phyloP scores from a whole-genome alignment of 1,284 basidiomycete genomes.

The Coniophora puteana region DNA sequence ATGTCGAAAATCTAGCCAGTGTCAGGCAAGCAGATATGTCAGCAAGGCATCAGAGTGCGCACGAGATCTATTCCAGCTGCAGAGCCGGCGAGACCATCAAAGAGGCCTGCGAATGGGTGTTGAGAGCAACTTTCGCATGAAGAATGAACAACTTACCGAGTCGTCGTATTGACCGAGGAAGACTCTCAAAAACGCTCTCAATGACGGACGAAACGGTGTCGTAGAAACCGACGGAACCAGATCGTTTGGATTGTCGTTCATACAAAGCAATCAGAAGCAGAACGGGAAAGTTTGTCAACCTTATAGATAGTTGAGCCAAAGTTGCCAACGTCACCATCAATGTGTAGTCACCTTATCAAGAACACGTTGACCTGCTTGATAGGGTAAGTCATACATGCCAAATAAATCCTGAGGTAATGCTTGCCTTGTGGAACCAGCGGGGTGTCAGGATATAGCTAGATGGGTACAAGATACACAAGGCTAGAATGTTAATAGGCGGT shows the following conservation, averaged over 20 bases:
- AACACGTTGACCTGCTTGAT: conserved; percentile 82
- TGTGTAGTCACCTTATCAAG: conserved; percentile 57
- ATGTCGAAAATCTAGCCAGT: conserved; percentile 73
- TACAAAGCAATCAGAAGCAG: conserved; percentile 78
- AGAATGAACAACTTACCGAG: conserved; percentile 49
- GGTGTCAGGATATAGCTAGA: conserved; percentile 74
- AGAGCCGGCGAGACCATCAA: conserved; percentile 75
- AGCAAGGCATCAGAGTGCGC: conserved; percentile 21
- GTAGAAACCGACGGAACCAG: conserved; percentile 59
- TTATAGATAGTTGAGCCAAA: conserved; percentile 23
- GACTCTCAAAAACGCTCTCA: conserved; percentile 66
- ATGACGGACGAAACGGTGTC: conserved; percentile 66
- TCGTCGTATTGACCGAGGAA: conserved; percentile 69
- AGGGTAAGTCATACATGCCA: too few species aligned
- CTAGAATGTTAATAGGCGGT: conserved; percentile 84
- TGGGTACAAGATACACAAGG: conserved; percentile 80
- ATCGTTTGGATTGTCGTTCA: conserved; percentile 74
- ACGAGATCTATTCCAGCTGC: conserved; percentile 75
- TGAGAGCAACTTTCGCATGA: conserved; percentile 1
- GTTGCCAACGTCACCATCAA: conserved; percentile 9
- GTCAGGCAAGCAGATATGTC: background rate
- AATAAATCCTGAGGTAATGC: conserved; percentile 6
- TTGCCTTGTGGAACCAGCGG: conserved; percentile 83
- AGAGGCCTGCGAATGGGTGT: conserved; percentile 49
- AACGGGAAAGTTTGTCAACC: conserved; percentile 84